Evolutionary conservation across 2,329 filamentous ascomycete species (phyloP).

Genomic region (Ophiostoma piceae): DNA sequence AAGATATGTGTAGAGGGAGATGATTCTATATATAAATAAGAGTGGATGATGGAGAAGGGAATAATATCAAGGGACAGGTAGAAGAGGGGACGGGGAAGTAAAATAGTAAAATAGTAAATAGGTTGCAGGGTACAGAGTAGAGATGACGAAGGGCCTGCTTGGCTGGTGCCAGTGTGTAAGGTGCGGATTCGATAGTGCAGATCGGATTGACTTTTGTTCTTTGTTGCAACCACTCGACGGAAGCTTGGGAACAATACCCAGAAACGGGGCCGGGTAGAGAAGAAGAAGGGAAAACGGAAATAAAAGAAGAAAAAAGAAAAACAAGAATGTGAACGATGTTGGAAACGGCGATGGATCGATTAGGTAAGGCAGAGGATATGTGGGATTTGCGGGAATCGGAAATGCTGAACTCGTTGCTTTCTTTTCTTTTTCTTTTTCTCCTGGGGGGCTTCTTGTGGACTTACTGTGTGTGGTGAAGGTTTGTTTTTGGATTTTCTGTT

Average conservation of each 20-base stretch:
- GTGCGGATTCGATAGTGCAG: not conserved
- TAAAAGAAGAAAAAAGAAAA: not conserved
- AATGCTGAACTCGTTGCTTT: not conserved
- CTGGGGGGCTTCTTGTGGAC: not conserved
- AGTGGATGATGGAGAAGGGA: not conserved
- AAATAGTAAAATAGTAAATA: conserved; percentile 10
- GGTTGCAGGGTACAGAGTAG: conserved; percentile 1
- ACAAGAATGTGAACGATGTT: conserved; percentile 1
- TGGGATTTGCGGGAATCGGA: not conserved
- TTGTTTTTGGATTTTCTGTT: not conserved
- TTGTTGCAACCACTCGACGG: not conserved
- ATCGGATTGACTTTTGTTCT: conserved; percentile 8
- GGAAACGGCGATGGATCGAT: not conserved
- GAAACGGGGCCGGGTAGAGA: not conserved
- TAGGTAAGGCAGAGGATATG: not conserved
- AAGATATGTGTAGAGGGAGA: not conserved
- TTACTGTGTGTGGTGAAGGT: not conserved
- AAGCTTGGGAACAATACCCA: not conserved
- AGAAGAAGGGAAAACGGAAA: not conserved
- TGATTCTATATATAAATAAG: not conserved
- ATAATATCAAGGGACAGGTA: not conserved
- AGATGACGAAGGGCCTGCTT: conserved; percentile 5
- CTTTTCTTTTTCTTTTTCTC: conserved; percentile 46
- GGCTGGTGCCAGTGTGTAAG: not conserved
- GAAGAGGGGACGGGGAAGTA: not conserved